Percentiles rank a stretch among this genome's conserved stretches.
Conservation (phyloP, 192 early-diverging fungal genomes). For the Dimargaris xerosporica region DNA sequence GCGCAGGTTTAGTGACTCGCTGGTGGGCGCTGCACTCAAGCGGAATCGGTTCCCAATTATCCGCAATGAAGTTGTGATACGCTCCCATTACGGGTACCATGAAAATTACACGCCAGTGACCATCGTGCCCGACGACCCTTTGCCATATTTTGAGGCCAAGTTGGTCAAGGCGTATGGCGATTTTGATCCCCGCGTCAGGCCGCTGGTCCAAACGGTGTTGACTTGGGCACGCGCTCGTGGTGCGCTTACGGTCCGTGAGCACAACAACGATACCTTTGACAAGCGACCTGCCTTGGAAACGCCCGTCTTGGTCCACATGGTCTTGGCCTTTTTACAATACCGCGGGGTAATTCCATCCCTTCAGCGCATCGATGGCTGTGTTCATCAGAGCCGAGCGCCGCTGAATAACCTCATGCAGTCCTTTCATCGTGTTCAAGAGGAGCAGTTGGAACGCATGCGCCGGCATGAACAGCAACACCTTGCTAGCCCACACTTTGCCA, state of each 20-base stretch:
- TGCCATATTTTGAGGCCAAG: neutral
- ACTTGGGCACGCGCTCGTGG: neutral
- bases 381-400: neutral
- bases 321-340: slow-evolving; percentile 2
- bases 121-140: neutral
- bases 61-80: neutral
- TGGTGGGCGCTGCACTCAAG: neutral
- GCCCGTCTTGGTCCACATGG: neutral
- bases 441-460: neutral
- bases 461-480: neutral
- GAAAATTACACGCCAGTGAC: neutral
- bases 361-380: slow-evolving; percentile 1
- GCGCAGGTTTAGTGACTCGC: neutral
- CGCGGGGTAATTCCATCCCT: neutral
- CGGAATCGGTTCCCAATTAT: neutral
- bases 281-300: too few relatives aligned
- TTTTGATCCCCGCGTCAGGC: slow-evolving; percentile 6
- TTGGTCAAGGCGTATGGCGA: slow-evolving; percentile 3
- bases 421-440: neutral
- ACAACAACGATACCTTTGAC: neutral
- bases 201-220: neutral
- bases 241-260: neutral
- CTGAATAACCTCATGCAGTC: neutral
- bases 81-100: neutral
- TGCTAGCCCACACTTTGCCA: neutral